Evolutionary conservation across 2,329 filamentous ascomycete species (phyloP), one percentile per base, ranked within the genome.

Genomic region (Sporothrix mexicana): DNA sequence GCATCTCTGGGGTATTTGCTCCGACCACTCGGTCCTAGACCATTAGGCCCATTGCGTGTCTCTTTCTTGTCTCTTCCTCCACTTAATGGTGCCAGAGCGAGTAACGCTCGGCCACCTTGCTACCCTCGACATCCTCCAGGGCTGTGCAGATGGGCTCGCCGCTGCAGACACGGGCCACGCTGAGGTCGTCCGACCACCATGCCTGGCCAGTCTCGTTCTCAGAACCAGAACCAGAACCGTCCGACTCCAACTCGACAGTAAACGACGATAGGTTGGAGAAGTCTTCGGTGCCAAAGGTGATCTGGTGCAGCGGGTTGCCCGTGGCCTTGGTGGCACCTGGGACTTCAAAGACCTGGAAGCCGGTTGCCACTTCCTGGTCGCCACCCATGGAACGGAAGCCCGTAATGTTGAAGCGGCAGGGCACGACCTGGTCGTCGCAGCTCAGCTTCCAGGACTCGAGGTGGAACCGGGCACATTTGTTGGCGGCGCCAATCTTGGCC

Each of bases 111-210:
- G 3, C 23, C 1, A 41, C 25, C 36, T 45, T 36, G 10, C 13
- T 17, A 10, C 2, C 10, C 9, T 12, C 12, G 10, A 2, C 17
- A 9, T 25, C 41, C 6, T 66, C 61, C 20, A 66, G 3, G 10
- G 17, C 20, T 5, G 69, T 51, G n/a, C 69, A 71, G 3, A 53
- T 10, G 2, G 69, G 17, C 30, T 20, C 20, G 25, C 59, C 69
- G n/a, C 47, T 36, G n/a, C 69, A 71, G 47, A 66, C 41, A 10
- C 17, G 57, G 1, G 69, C 59, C 1, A 71, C 59, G 5, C 30
- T 53, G 12, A 85, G 71, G 75, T 86, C 82, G 75, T 86, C 84
- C 68, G 82, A 82, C 83, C 83, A 86, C 84, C 84, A 86, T 10
- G 78, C 79, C 72, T 78, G 79, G 30, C 17, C 67, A 13, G 10